phyloP scores from a whole-genome alignment of 371 early-diverging fungal species.

The Actinomortierella wolfii region DNA sequence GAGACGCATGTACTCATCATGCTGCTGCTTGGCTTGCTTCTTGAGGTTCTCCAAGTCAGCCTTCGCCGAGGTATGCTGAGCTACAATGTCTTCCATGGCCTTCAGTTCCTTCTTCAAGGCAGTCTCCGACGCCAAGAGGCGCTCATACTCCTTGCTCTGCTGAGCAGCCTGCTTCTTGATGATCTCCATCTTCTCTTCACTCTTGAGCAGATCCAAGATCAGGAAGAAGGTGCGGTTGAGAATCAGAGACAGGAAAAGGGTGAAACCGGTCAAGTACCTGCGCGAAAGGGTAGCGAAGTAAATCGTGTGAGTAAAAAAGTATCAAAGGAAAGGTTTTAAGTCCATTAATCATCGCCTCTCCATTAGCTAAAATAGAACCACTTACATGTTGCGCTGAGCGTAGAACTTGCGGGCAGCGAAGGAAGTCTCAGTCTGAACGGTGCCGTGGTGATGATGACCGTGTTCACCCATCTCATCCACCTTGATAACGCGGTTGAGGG shows the following conservation, averaged over 20 bases:
- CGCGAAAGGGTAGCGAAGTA: neutral
- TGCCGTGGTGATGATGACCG: slow-evolving; percentile 46
- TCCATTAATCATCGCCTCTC: too few species aligned
- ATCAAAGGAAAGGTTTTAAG: slow-evolving; percentile 3
- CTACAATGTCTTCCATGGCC: slow-evolving; percentile 55
- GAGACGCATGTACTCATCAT: slow-evolving; percentile 77
- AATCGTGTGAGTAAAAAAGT: neutral
- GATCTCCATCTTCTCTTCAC: slow-evolving; percentile 69
- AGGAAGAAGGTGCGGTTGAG: slow-evolving; percentile 78
- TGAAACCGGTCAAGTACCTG: slow-evolving; percentile 85
- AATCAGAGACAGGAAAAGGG: slow-evolving; percentile 85
- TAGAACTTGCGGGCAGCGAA: slow-evolving; percentile 79
- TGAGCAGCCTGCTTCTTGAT: slow-evolving; percentile 58
- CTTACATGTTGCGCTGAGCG: slow-evolving; percentile 87
- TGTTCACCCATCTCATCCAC: slow-evolving; percentile 53
- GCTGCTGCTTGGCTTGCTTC: slow-evolving; percentile 74
- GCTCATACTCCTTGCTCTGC: slow-evolving; percentile 54
- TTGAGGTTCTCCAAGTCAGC: slow-evolving; percentile 74
- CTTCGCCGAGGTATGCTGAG: slow-evolving; percentile 56
- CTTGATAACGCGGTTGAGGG: slow-evolving; percentile 70
- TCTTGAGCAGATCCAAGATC: slow-evolving; percentile 68
- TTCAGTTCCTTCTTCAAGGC: slow-evolving; percentile 36
- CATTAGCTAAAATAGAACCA: neutral
- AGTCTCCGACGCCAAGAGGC: slow-evolving; percentile 27
- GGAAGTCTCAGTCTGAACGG: slow-evolving; percentile 61